Conservation (phyloP, 805 yeast genomes). For the Suhomyces kilbournensis region DNA sequence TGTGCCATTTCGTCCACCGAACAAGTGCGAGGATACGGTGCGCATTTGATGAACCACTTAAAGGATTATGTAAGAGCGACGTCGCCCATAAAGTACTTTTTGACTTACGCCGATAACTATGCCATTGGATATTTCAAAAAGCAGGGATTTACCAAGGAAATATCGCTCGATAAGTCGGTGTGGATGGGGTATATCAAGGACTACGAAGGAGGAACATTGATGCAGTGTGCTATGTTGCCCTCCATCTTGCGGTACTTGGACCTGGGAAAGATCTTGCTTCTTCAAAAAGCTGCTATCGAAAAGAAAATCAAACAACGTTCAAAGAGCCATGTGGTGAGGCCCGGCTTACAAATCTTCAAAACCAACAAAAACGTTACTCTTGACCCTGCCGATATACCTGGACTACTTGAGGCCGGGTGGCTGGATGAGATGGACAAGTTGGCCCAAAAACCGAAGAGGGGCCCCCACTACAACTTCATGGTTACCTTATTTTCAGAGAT, state of each 20-base stretch:
- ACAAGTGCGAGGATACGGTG: conserved; percentile 98
- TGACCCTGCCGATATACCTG: conserved; percentile 85
- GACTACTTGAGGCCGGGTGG: conserved; percentile 94
- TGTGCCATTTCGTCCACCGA: conserved; percentile 98
- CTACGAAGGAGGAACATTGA: conserved; percentile 97
- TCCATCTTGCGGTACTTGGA: conserved; percentile 78
- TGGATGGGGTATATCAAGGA: conserved; percentile 99
- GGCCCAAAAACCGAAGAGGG: conserved; percentile 90
- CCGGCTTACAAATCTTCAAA: conserved; percentile 75
- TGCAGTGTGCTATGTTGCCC: conserved; percentile 96
- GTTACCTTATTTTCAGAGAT: conserved; percentile 81
- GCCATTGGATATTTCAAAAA: conserved; percentile 98
- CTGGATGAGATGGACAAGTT: conserved; percentile 96
- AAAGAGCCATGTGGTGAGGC: conserved; percentile 72
- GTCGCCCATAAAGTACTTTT: conserved; percentile 76
- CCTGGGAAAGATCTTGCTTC: conserved; percentile 74
- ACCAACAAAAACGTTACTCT: conserved; percentile 42
- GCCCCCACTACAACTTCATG: conserved; percentile 94
- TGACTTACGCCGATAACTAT: conserved; percentile 97
- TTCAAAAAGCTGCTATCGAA: conserved; percentile 90
- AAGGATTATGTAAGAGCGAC: conserved; percentile 93
- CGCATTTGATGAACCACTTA: conserved; percentile 95
- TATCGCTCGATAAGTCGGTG: conserved; percentile 73
- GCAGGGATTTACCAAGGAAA: conserved; percentile 96
- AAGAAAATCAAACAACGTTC: conserved; percentile 78